Evolutionary conservation across 768 basidiomycete genomes (phyloP), one percentile per base, ranked within the genome.

Genomic region (Pulveroboletus sp.): DNA sequence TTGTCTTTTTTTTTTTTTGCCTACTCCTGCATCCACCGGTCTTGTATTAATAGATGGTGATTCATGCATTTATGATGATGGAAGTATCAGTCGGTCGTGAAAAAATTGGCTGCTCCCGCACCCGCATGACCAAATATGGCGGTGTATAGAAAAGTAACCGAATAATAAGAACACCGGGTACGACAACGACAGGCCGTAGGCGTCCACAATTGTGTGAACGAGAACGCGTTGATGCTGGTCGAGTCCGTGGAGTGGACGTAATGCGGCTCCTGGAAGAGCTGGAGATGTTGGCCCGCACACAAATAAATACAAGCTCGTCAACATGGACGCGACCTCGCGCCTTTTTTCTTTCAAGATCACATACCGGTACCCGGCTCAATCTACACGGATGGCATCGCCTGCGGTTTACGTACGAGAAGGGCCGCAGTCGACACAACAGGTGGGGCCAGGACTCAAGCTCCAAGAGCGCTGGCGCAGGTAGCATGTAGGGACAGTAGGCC

Each of bases 21-120:
- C n/a, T 32, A 15, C 21, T 6, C 27, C 14, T 47, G 31, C 27
- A 30, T 5, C 14, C 15, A 32, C 21, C 27, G 39, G 5, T 10
- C 44, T 15, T 61, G 59, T 61, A 60, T 51, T 48, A 47, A 15
- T 57, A 51, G 53, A 60, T 35, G 18, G 15, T 17, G 11, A 52
- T n/a, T 30, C 17, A 26, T 30, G 38, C 13, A 14, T 27, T n/a
- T 5, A 7, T 24, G 39, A 27, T 27, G 46, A 40, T 28, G 8
- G 27, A 28, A 27, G 27, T 27, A 27, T n/a, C n/a, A n/a, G n/a
- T n/a, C n/a, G n/a, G n/a, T n/a, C n/a, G n/a, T n/a, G n/a, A n/a
- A n/a, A n/a, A n/a, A n/a, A n/a, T n/a, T n/a, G n/a, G n/a, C n/a
- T 27, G 27, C 7, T 4, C 27, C 4, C 7, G 27, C 4, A 27